phyloP scores from a whole-genome alignment of 2,329 filamentous ascomycete species.

The Botrytis deweyae region DNA sequence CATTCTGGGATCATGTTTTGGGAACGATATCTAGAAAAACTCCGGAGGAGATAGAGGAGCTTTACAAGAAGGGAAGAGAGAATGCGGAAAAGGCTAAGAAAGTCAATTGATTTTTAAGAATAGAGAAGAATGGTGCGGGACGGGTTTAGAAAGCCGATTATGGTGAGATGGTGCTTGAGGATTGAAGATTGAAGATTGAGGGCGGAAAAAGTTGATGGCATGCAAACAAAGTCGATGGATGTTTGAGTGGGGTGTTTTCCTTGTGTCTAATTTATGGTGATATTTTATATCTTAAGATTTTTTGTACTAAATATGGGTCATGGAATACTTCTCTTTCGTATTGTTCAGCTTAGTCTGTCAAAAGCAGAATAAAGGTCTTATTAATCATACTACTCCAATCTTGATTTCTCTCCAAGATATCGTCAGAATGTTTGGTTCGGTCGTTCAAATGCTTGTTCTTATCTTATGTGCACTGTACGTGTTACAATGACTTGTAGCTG shows the following conservation, averaged over 20 bases:
- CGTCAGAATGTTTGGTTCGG: neutral
- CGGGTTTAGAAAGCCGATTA: neutral
- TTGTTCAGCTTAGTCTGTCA: neutral
- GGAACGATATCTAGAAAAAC: neutral
- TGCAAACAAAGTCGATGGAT: neutral
- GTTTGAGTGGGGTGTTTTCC: neutral
- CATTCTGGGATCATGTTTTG: conserved; percentile 13
- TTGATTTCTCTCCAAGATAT: neutral
- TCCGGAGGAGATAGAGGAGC: neutral
- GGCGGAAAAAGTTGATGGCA: rapidly evolving
- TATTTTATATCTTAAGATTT: neutral
- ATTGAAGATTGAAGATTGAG: neutral
- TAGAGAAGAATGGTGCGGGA: neutral
- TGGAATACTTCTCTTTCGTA: neutral
- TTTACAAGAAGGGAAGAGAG: conserved; percentile 4
- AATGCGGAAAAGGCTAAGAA: conserved; percentile 9
- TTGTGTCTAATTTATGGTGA: neutral
- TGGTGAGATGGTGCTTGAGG: neutral
- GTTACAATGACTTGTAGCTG: neutral
- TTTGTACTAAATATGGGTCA: neutral
- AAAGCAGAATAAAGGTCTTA: neutral
- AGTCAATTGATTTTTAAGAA: neutral
- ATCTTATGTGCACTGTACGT: no score
- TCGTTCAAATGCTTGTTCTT: neutral
- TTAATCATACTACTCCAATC: neutral